A percentile compares a stretch with the other conserved stretches of the same genome.
phyloP scores from a whole-genome alignment of 345 rosid species.

The Alliaria petiolata region DNA sequence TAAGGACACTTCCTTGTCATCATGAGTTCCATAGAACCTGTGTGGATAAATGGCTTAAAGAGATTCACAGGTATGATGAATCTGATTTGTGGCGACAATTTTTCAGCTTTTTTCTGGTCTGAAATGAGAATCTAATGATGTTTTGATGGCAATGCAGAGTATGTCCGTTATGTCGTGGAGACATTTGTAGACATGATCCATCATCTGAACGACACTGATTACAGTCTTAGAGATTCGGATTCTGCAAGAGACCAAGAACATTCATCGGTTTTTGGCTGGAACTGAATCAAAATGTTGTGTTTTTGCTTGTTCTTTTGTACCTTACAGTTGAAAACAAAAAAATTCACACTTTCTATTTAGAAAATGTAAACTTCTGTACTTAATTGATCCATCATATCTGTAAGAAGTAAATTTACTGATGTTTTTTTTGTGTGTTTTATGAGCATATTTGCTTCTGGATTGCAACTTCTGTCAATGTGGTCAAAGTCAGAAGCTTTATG shows the following conservation, averaged over 20 bases:
- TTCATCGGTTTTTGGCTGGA: neutral
- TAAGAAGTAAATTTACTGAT: conserved; percentile 18
- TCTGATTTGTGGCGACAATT: neutral
- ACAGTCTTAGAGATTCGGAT: conserved; percentile 17
- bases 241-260: conserved; percentile 18
- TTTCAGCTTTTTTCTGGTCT: neutral
- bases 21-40: conserved; percentile 85
- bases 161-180: conserved; percentile 95
- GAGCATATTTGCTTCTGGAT: neutral
- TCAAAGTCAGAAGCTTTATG: neutral
- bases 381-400: conserved; percentile 17
- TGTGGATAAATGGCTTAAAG: conserved; percentile 96
- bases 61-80: conserved; percentile 81
- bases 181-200: conserved; percentile 65
- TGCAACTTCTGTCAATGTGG: neutral
- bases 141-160: conserved; percentile 50
- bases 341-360: neutral
- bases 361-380: conserved; percentile 2
- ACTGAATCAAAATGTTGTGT: conserved; percentile 19
- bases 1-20: conserved; percentile 84
- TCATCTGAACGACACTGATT: conserved; percentile 39
- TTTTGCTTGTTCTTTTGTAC: conserved; percentile 17
- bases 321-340: neutral
- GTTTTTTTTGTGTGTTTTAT: neutral
- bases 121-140: conserved; percentile 21